Evolutionary conservation across 73 alveolate genomes (phyloP).

Genomic region (Paramecium sonneborni): DNA sequence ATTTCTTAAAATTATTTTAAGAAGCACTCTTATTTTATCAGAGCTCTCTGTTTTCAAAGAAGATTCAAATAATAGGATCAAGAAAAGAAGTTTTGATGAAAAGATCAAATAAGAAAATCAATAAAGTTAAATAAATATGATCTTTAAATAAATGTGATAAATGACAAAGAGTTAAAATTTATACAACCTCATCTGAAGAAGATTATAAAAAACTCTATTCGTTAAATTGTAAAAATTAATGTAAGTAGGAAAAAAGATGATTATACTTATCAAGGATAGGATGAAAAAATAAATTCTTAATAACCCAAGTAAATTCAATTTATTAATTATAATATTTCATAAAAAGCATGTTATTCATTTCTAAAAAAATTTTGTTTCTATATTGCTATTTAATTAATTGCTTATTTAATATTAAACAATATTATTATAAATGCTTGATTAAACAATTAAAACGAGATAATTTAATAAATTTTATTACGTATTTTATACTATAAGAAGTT

Average conservation of each 20-base stretch:
- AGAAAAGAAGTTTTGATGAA: background rate
- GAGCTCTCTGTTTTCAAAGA: background rate
- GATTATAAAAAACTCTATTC: background rate
- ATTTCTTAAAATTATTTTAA: background rate
- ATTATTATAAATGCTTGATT: background rate
- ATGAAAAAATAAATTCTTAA: too few relatives aligned
- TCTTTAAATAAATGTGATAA: background rate
- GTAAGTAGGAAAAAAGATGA: background rate
- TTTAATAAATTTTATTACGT: background rate
- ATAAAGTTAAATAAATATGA: too few relatives aligned
- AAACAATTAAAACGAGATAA: background rate
- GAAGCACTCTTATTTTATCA: background rate
- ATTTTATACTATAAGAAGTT: background rate
- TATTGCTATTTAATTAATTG: background rate
- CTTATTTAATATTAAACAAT: background rate
- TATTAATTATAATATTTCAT: too few relatives aligned
- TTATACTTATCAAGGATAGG: too few relatives aligned
- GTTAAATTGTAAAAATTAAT: background rate
- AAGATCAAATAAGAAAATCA: background rate
- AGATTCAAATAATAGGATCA: background rate
- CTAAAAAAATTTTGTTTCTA: too few relatives aligned
- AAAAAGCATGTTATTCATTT: too few relatives aligned
- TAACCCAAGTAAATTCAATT: too few relatives aligned
- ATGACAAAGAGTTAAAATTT: background rate
- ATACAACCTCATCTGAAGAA: background rate